A percentile compares a stretch with the other conserved stretches of the same genome.
These are phyloP conservation scores for Babesia bovis DNA, from an alignment of 169 alveolate species.

Conservation along the genomic window DNA sequence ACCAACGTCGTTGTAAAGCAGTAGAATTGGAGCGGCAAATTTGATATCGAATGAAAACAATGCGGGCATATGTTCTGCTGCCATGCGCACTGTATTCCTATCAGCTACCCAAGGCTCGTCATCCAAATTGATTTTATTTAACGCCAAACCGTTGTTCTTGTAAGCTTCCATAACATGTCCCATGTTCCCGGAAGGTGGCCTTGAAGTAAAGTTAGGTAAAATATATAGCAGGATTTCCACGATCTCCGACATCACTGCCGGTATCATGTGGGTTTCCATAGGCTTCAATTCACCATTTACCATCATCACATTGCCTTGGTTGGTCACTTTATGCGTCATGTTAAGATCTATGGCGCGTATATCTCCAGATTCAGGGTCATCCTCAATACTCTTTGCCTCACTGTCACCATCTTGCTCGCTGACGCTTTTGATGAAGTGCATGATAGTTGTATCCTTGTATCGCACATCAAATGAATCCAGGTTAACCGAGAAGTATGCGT, in stretches of 20 bases:
- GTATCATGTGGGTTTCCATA: constrained; percentile 58
- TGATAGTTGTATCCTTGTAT: constrained; percentile 18
- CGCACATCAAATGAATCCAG: constrained; percentile 56
- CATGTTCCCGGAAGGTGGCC: neutral
- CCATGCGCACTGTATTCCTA: constrained; percentile 22
- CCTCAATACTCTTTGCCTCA: neutral
- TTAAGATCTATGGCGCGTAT: constrained; percentile 18
- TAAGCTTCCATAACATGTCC: neutral
- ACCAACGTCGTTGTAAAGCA: constrained; percentile 28
- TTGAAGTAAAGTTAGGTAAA: neutral
- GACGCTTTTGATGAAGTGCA: constrained; percentile 30
- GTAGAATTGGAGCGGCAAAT: constrained; percentile 63
- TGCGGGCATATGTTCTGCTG: constrained; percentile 31
- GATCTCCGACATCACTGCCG: constrained; percentile 50
- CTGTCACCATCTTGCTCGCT: too few relatives aligned
- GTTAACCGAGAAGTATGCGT: constrained; percentile 50
- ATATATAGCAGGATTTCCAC: constrained; percentile 32
- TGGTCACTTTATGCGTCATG: constrained; percentile 47
- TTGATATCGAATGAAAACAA: constrained; percentile 53
- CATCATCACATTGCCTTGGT: constrained; percentile 50
- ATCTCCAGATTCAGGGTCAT: neutral
- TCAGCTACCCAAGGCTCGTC: constrained; percentile 28
- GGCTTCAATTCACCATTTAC: constrained; percentile 60
- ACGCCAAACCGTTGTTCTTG: neutral
- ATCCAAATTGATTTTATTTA: constrained; percentile 7